A percentile compares a stretch with the other conserved stretches of the same genome.
These are phyloP conservation scores for Xylaria sp. DNA, from an alignment of 2,329 filamentous ascomycete species.

Conservation along the genomic window DNA sequence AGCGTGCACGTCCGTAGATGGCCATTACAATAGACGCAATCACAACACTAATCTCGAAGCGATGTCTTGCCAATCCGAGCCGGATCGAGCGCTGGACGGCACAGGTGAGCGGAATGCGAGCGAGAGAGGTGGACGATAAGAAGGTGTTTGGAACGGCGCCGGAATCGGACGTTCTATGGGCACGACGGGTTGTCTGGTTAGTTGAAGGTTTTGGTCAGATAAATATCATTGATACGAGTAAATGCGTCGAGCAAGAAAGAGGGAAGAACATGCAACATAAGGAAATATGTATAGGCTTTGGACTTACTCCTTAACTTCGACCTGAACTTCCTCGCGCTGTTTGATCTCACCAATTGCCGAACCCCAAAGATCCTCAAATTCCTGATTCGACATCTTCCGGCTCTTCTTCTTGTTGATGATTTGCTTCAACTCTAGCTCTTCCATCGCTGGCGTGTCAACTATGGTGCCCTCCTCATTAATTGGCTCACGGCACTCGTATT, in stretches of 20 bases:
- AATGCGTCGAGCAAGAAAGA: constrained; percentile 33
- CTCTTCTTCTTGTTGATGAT: constrained; percentile 79
- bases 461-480: constrained; percentile 68
- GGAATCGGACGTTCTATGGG: constrained; percentile 77
- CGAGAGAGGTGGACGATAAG: constrained; percentile 88
- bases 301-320: constrained; percentile 65
- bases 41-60: constrained; percentile 80
- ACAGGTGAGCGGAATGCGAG: constrained; percentile 87
- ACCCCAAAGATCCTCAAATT: constrained; percentile 90
- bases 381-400: constrained; percentile 83
- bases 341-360: constrained; percentile 78
- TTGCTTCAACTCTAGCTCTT: constrained; percentile 80
- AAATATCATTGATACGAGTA: constrained; percentile 34
- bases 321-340: constrained; percentile 68
- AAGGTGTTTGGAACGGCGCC: constrained; percentile 67
- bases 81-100: constrained; percentile 80
- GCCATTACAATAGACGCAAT: constrained; percentile 60
- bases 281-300: constrained; percentile 15
- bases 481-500: constrained; percentile 88
- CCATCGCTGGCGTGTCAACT: constrained; percentile 66
- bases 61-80: constrained; percentile 85
- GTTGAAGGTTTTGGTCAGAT: constrained; percentile 69
- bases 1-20: constrained; percentile 72
- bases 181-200: constrained; percentile 84
- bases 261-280: constrained; percentile 42